Percentiles rank a stretch among this genome's conserved stretches.
Evolutionary conservation across 2,329 filamentous ascomycete genomes (phyloP).

Genomic region (Aurifilum marmelostoma): DNA sequence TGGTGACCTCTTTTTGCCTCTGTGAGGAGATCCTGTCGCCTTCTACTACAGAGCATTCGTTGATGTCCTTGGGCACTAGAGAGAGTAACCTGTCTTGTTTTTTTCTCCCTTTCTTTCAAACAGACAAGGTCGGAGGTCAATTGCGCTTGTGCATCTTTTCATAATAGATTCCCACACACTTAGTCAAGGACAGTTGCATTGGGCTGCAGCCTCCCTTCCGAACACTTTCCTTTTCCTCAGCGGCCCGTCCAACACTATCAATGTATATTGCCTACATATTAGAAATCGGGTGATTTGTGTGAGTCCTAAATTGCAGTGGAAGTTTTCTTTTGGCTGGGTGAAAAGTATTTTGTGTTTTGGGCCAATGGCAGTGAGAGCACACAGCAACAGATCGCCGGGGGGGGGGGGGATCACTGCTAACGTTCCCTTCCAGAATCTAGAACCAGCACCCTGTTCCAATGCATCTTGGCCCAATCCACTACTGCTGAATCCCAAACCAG

Average conservation of each 20-base stretch:
- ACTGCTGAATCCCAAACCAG: no score
- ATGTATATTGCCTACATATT: not conserved
- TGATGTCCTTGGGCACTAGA: no score
- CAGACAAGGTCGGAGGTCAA: not conserved
- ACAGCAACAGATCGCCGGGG: no score
- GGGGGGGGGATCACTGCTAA: not conserved
- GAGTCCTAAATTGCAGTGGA: not conserved
- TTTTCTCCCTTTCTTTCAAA: not conserved
- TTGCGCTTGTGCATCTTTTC: not conserved
- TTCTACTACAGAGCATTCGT: no score
- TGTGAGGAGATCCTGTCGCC: not conserved
- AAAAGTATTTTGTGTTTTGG: not conserved
- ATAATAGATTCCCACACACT: no score
- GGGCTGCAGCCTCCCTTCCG: not conserved
- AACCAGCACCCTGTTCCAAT: no score
- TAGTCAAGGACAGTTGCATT: not conserved
- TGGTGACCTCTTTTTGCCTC: not conserved
- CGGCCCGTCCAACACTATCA: not conserved
- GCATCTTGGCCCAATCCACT: no score
- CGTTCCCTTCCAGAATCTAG: not conserved
- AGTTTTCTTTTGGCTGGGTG: not conserved
- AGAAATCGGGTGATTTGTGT: not conserved
- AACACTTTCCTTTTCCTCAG: not conserved
- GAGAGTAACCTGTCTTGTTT: not conserved
- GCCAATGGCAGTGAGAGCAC: not conserved